Evolutionary conservation across 164 flowering plant genomes (phyloP).

Genomic region (Nymphaea thermarum): DNA sequence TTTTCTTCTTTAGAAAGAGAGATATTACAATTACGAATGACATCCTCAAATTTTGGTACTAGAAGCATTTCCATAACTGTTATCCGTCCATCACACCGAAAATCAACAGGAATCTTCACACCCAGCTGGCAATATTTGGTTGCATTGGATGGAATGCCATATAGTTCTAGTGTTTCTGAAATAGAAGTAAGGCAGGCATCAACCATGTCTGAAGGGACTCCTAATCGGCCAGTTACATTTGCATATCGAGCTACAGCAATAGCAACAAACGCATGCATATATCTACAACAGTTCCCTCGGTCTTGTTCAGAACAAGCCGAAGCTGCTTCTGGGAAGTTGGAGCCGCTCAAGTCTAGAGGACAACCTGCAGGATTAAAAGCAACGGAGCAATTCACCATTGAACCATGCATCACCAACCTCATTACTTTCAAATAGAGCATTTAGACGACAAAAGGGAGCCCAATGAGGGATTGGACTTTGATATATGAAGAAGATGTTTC

Average conservation of each 20-base stretch:
- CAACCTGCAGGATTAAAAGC: constrained; percentile 46
- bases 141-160: constrained; percentile 72
- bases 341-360: constrained; percentile 73
- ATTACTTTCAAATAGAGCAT: too few species aligned
- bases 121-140: constrained; percentile 73
- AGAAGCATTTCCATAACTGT: constrained; percentile 74
- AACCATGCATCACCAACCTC: too few species aligned
- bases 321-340: constrained; percentile 64
- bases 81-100: constrained; percentile 59
- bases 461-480: too few species aligned
- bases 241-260: constrained; percentile 77
- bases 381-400: not conserved
- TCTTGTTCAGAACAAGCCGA: constrained; percentile 56
- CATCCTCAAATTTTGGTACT: constrained; percentile 59
- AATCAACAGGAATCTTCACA: constrained; percentile 65
- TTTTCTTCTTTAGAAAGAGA: constrained; percentile 37
- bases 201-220: constrained; percentile 54
- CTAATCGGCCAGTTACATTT: constrained; percentile 57
- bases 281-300: constrained; percentile 87
- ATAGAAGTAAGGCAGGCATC: constrained; percentile 55
- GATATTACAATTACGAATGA: constrained; percentile 41
- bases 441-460: too few species aligned
- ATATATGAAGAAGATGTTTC: too few species aligned
- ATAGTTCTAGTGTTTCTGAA: constrained; percentile 49
- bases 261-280: constrained; percentile 79